A percentile compares a stretch with the other conserved stretches of the same genome.
phyloP scores from a whole-genome alignment of 768 basidiomycete genomes.

The Lactarius hengduanensis region DNA sequence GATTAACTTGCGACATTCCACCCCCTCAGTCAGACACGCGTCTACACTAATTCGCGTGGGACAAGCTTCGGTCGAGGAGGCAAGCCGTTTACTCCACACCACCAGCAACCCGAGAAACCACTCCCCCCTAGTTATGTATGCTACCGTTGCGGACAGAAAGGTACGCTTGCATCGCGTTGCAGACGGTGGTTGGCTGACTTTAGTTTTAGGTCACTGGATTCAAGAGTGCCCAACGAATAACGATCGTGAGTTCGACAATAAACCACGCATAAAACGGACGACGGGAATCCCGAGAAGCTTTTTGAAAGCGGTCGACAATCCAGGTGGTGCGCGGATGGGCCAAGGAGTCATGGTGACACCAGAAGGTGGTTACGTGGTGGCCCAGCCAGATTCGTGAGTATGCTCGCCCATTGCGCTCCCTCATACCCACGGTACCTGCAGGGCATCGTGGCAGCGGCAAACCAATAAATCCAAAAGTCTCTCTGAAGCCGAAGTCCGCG shows the following conservation, averaged over 20 bases:
- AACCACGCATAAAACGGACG: constrained; percentile 94
- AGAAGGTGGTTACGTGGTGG: constrained; percentile 96
- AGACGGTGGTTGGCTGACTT: constrained; percentile 1
- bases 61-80: constrained; percentile 57
- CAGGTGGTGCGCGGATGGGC: constrained; percentile 63
- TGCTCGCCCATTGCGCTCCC: neutral
- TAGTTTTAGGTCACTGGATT: constrained; percentile 89
- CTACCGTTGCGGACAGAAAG: constrained; percentile 98
- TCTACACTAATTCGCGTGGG: constrained; percentile 64
- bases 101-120: constrained; percentile 66
- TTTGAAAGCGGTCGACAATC: constrained; percentile 93
- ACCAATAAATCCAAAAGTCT: constrained; percentile 74
- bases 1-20: constrained; percentile 53
- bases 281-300: constrained; percentile 98
- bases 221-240: constrained; percentile 98
- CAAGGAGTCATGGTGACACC: constrained; percentile 98
- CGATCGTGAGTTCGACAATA: constrained; percentile 90
- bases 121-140: constrained; percentile 96
- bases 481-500: constrained; percentile 86
- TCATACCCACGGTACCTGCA: constrained; percentile 35
- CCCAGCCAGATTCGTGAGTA: constrained; percentile 92
- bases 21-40: constrained; percentile 59
- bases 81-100: constrained; percentile 53
- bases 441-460: constrained; percentile 95
- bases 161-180: constrained; percentile 39